These are phyloP conservation scores for Fusarium decemcellulare DNA, from an alignment of 2,329 filamentous ascomycete genomes.

Conservation along the genomic window DNA sequence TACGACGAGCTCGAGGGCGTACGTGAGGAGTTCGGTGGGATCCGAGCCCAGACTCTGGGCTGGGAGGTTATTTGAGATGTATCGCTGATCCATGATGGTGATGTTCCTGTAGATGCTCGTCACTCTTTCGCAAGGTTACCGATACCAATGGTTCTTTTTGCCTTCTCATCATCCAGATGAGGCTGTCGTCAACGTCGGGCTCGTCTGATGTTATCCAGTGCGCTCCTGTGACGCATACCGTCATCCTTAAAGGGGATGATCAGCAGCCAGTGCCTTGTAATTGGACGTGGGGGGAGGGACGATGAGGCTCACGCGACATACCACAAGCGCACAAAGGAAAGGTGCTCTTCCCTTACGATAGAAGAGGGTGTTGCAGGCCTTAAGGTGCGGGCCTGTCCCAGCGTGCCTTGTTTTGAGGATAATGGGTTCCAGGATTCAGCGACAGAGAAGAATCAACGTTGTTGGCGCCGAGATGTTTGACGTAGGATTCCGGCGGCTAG, in stretches of 20 bases:
- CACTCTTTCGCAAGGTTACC: conserved; percentile 4
- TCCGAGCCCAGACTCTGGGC: conserved; percentile 47
- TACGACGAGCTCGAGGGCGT: conserved; percentile 55
- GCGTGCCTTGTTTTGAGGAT: conserved; percentile 22
- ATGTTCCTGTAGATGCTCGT: conserved; percentile 13
- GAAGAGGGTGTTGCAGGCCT: conserved; percentile 1
- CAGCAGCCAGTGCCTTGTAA: conserved; percentile 30
- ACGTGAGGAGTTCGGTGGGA: conserved; percentile 48
- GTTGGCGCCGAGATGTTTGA: conserved; percentile 4
- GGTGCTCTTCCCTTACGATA: not conserved
- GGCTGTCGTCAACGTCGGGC: conserved; percentile 24
- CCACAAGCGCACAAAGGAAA: conserved; percentile 22
- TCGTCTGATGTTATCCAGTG: conserved; percentile 28
- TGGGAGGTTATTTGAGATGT: conserved; percentile 53
- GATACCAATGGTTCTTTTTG: not conserved
- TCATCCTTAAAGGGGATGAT: conserved; percentile 38
- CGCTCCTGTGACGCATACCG: conserved; percentile 39
- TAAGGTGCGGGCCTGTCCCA: not conserved
- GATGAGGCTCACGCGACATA: conserved; percentile 35
- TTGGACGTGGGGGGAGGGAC: conserved; percentile 32
- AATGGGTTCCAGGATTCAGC: conserved; percentile 10
- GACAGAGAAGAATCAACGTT: conserved; percentile 17
- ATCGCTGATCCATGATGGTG: conserved; percentile 46
- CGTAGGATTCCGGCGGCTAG: conserved; percentile 25
- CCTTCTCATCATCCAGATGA: conserved; percentile 18